Base-by-base conservation (phyloP, 768 basidiomycete genomes). In the Exidia glandulosa region DNA sequence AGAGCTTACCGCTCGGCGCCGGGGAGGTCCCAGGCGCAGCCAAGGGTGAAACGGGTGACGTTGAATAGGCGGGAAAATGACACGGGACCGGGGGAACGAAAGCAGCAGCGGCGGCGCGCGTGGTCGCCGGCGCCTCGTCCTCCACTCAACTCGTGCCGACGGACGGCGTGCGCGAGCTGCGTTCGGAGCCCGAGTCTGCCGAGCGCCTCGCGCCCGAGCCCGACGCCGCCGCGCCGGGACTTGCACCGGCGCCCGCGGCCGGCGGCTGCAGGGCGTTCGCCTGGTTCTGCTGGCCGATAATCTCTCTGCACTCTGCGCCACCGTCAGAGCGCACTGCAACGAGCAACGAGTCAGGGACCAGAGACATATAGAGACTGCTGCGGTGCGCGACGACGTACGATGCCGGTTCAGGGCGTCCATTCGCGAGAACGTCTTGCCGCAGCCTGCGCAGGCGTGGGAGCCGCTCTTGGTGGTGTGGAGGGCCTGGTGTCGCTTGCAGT, bases 401-500 rank as follows among this genome's bases (percentile, higher is more conserved):
- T 76, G 75, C 55, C 75, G 66, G n/a, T 94, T 95, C 63, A 97
- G 78, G 23, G 94, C 94, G 76, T 97, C 94, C 70, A 94, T 75
- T 61, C 94, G 78, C 68, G 93, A 94, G 72, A 97, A 97, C 12
- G 91, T 88, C 78, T 95, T 94, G 69, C 90, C 87, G 74, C 94
- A 97, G 2, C 91, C 92, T 63, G 86, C 85, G 67, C 94, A 97
- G 57, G 88, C 78, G 70, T 95, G 94, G 32, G 85, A 81, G 66
- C 88, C 85, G 9, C 89, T 81, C 66, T 92, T 88, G 52, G 87
- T 83, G 14, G 85, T 83, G 66, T 97, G 94, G 5, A 97, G 77
- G 2, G 90, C 88, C 74, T 93, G 90, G 69, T 95, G 94, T 33
- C 94, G 87, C 87, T 96, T 96, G 88, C 93, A 95, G 70, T 97